Conservation (phyloP, 2,329 filamentous ascomycete genomes). For the Aspergillus transmontanensis region DNA sequence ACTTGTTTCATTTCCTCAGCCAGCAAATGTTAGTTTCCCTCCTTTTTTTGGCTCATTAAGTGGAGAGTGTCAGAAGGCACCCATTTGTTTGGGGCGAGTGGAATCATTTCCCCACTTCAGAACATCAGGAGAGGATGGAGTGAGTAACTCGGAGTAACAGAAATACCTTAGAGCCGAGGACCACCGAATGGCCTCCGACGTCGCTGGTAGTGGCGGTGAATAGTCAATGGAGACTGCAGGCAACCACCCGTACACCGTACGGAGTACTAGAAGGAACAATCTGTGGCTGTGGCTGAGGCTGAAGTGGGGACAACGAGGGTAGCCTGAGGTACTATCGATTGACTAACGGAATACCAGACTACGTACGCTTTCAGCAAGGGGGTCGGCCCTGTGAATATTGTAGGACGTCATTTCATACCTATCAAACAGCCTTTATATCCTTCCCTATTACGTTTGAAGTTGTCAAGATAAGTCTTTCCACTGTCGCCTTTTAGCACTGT, state of each 20-base stretch:
- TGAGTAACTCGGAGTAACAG: conserved; percentile 1
- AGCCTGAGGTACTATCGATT: not conserved
- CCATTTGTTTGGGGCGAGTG: conserved; percentile 3
- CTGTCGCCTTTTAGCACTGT: no score
- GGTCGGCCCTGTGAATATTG: not conserved
- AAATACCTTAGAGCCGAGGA: not conserved
- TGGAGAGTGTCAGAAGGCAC: not conserved
- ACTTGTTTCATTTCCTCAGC: conserved; percentile 10
- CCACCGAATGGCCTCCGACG: not conserved
- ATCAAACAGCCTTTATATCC: no score
- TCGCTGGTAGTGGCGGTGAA: conserved; percentile 9
- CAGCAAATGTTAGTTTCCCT: conserved; percentile 1
- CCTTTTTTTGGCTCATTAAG: not conserved
- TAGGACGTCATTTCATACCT: no score
- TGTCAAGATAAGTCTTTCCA: no score
- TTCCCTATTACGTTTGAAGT: no score
- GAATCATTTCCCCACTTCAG: not conserved
- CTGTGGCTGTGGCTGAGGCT: conserved; percentile 4
- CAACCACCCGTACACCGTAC: not conserved
- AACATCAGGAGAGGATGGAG: not conserved
- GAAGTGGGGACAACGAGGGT: not conserved
- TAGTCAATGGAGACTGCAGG: not conserved
- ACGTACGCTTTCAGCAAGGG: not conserved
- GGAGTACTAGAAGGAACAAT: not conserved
- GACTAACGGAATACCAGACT: not conserved